A percentile compares a stretch with the other conserved stretches of the same genome.
phyloP scores from a whole-genome alignment of 805 yeast genomes.

The Pichia sporocuriosa region DNA sequence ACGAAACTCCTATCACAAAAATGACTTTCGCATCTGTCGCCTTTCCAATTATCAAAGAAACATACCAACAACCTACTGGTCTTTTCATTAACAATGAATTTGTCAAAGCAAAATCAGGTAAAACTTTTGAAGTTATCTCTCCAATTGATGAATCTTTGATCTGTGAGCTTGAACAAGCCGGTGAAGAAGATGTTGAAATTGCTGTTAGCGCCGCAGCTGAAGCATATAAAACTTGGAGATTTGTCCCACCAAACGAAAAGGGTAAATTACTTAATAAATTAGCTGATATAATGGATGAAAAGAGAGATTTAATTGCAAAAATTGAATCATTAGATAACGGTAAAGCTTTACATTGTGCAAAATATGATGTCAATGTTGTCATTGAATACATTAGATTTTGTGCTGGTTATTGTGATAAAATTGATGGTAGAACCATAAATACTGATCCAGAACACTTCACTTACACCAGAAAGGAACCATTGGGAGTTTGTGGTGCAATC shows the following conservation, averaged over 20 bases:
- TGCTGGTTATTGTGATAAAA: slow-evolving; percentile 69
- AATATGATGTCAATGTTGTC: slow-evolving; percentile 61
- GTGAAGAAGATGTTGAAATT: slow-evolving; percentile 56
- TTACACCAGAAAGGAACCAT: slow-evolving; percentile 65
- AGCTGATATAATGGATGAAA: slow-evolving; percentile 62
- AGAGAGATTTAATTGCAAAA: slow-evolving; percentile 55
- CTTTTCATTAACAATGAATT: slow-evolving; percentile 53
- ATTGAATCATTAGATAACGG: slow-evolving; percentile 77
- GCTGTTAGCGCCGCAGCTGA: slow-evolving; percentile 64
- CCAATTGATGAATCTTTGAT: slow-evolving; percentile 49
- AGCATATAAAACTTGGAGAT: slow-evolving; percentile 59
- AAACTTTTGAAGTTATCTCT: slow-evolving; percentile 44
- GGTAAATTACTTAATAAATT: slow-evolving; percentile 47
- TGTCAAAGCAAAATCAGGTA: slow-evolving; percentile 41
- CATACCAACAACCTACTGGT: slow-evolving; percentile 55
- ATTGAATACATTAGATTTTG: slow-evolving; percentile 61
- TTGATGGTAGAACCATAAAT: slow-evolving; percentile 57
- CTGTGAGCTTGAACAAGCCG: slow-evolving; percentile 46
- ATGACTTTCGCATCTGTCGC: slow-evolving; percentile 29
- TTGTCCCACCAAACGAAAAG: slow-evolving; percentile 50
- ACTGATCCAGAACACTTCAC: slow-evolving; percentile 58
- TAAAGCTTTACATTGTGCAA: slow-evolving; percentile 58
- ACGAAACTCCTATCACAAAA: background rate
- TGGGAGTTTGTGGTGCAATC: slow-evolving; percentile 79
- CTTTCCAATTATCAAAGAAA: slow-evolving; percentile 60